These are phyloP conservation scores for Syzygium oleosum DNA, from an alignment of 345 rosid genomes.

Conservation along the genomic window DNA sequence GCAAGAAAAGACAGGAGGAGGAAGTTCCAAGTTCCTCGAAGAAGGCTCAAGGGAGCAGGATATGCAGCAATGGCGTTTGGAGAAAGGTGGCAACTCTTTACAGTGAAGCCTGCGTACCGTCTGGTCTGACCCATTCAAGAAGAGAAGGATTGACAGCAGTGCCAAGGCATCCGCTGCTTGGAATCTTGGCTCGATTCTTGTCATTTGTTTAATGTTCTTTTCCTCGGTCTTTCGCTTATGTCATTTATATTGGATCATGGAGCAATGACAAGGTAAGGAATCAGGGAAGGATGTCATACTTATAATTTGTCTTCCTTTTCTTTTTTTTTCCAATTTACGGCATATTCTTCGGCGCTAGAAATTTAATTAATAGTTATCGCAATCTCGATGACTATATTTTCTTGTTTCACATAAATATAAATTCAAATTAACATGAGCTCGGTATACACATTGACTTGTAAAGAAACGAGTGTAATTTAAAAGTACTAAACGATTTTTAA, in stretches of 20 bases:
- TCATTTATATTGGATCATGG: neutral
- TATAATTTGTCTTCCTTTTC: too few relatives aligned
- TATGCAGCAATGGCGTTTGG: neutral
- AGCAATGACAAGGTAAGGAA: neutral
- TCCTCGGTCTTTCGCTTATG: neutral
- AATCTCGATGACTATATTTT: accelerated
- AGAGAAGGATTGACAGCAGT: neutral
- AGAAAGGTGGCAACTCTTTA: neutral
- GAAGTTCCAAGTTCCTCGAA: neutral
- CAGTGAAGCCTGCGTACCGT: neutral
- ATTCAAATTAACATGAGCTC: neutral
- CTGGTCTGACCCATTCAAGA: neutral
- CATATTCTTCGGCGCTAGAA: neutral
- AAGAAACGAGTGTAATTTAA: neutral
- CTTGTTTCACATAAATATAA: neutral
- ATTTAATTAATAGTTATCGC: neutral
- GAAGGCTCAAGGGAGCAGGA: neutral
- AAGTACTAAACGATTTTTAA: neutral
- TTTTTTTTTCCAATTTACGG: neutral
- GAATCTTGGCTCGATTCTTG: neutral
- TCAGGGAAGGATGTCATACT: neutral
- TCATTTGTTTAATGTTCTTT: neutral
- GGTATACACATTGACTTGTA: neutral
- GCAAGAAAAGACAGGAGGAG: neutral
- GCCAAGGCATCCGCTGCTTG: neutral